Base-by-base conservation (phyloP, 179 eudicot species). In the Silene coronaria region DNA sequence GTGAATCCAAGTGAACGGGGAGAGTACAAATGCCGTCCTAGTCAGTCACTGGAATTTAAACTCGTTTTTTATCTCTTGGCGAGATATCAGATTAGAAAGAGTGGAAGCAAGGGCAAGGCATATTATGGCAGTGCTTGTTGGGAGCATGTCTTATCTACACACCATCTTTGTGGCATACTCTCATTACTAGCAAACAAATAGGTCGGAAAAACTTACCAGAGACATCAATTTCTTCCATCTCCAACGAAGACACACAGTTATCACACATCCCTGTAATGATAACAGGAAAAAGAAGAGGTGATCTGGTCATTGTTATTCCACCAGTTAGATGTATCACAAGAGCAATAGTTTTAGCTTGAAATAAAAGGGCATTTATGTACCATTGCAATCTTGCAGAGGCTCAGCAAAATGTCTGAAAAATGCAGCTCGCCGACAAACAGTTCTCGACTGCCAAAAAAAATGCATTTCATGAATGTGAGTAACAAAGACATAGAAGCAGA, bases 391-490 rank as follows among this genome's bases (percentile, higher is more conserved):
- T 85, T 88, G 93, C 36, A 87, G 73, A 36, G 93, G 92, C 86
- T 95, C 99, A 59, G 93, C 90, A 87, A 95, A 95, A 81, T 95
- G 99, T 68, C 81, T 80, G 82, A 95, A 95, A 82, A 95, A 89
- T 79, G 97, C 96, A 83, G 83, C 89, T 74, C 97, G 86, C 36
- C 93, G 91, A 72, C 99, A 95, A 76, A 84, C 91, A 81, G 82
- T 88, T 82, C 85, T 93, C 59, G 96, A 86, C 99, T 95, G 86
- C 59, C 17, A 84, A 30, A 80, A 70, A 64, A 16, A 27, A 6
- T 60, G 27, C 2, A 30, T 53, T 58, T 36, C 11, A 28, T 46
- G 26, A 53, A n/a, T 22, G 73, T 10, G 17, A 67, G 46, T n/a
- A 63, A 13, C 45, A 60, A 16, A 23, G 67, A 73, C 5, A 60